Evolutionary conservation across 805 yeast species (phyloP).

Genomic region (Dipodascopsis uninucleata): DNA sequence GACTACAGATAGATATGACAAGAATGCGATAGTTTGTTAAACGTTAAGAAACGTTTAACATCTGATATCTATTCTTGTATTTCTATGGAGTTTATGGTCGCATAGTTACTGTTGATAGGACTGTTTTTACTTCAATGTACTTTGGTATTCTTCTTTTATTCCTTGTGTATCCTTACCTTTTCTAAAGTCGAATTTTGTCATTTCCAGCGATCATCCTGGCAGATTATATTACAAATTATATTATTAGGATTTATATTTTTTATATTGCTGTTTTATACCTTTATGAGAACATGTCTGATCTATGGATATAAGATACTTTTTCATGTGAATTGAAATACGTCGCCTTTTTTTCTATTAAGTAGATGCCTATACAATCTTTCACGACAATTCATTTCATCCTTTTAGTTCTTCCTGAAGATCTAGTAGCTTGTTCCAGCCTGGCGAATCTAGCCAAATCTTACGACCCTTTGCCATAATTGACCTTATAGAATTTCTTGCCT

Average conservation of each 20-base stretch:
- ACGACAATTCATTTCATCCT: background rate
- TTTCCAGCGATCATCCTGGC: too few relatives aligned
- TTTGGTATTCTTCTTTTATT: background rate
- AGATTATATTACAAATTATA: too few relatives aligned
- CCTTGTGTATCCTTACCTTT: background rate
- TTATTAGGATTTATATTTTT: too few relatives aligned
- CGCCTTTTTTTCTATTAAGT: too few relatives aligned
- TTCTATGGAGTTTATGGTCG: background rate
- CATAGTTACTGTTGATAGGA: background rate
- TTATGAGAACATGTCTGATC: too few relatives aligned
- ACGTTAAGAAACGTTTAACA: too few relatives aligned
- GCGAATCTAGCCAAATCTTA: slow-evolving; percentile 71
- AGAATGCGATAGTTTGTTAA: background rate
- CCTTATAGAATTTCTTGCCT: slow-evolving; percentile 68
- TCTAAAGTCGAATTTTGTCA: too few relatives aligned
- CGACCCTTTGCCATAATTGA: slow-evolving; percentile 76
- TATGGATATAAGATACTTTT: too few relatives aligned
- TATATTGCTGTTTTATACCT: too few relatives aligned
- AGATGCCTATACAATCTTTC: background rate
- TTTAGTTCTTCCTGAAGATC: slow-evolving; percentile 48
- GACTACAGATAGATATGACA: background rate
- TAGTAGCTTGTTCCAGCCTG: slow-evolving; percentile 66
- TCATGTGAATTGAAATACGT: too few relatives aligned
- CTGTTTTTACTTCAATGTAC: background rate
- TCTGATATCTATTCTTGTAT: too few relatives aligned